These are phyloP conservation scores for Verbascum thapsus DNA, from an alignment of 257 asterid species.

Conservation along the genomic window DNA sequence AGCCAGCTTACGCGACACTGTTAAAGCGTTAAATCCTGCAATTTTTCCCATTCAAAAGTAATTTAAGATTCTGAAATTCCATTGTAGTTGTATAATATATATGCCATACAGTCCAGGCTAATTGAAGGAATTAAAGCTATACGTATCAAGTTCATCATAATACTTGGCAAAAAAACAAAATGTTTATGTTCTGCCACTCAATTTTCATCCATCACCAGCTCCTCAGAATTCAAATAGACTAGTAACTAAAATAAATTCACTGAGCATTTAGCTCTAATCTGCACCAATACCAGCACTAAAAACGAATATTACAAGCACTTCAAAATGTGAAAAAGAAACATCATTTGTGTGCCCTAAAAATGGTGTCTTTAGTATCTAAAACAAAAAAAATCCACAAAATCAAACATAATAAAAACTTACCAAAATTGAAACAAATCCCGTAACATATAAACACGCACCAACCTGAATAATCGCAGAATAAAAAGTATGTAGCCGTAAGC, in stretches of 20 bases:
- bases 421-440: not conserved
- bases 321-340: not conserved
- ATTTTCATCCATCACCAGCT: not conserved
- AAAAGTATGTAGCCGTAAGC: not conserved
- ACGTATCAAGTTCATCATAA: not conserved
- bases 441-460: not conserved
- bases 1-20: not conserved
- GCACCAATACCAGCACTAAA: not conserved
- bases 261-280: not conserved
- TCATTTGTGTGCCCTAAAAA: not conserved
- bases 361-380: not conserved
- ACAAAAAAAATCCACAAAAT: not conserved
- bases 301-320: not conserved
- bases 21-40: constrained; percentile 39
- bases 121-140: not conserved
- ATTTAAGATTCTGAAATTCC: constrained; percentile 3
- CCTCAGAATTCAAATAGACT: not conserved
- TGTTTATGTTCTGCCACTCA: not conserved
- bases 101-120: not conserved
- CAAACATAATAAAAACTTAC: not conserved
- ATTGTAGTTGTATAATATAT: not conserved
- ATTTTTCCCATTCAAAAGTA: constrained; percentile 5
- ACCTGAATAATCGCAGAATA: not conserved
- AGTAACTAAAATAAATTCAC: not conserved
- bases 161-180: not conserved